These are phyloP conservation scores for Gymnopilus dilepis DNA, from an alignment of 768 basidiomycete species.

Conservation along the genomic window DNA sequence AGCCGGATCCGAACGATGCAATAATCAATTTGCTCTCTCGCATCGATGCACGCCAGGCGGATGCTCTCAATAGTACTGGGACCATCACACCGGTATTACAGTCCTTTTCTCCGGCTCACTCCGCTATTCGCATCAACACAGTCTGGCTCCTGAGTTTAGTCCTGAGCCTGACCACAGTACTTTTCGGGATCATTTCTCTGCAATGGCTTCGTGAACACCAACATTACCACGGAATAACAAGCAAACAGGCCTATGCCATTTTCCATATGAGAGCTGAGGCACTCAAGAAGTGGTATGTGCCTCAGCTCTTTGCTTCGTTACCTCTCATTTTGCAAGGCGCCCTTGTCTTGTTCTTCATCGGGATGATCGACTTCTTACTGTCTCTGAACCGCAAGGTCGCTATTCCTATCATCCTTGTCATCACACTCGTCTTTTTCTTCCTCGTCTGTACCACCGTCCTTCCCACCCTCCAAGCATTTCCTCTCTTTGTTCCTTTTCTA, in stretches of 20 bases:
- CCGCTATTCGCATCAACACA: constrained; percentile 17
- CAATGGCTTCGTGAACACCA: constrained; percentile 25
- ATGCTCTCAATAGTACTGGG: constrained; percentile 2
- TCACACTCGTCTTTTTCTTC: constrained; percentile 11
- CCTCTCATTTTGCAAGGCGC: constrained; percentile 34
- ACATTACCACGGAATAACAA: constrained; percentile 9
- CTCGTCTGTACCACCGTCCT: constrained; percentile 15
- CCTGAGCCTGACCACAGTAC: constrained; percentile 19
- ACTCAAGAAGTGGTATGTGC: constrained; percentile 32
- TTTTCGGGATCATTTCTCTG: constrained; percentile 19
- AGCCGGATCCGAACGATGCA: constrained; percentile 19
- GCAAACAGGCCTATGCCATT: constrained; percentile 16
- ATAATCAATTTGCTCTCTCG: constrained; percentile 18
- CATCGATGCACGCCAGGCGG: constrained; percentile 11
- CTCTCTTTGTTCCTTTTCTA: constrained; percentile 12
- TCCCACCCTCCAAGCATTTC: constrained; percentile 16
- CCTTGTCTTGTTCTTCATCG: constrained; percentile 34
- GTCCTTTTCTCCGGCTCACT: constrained; percentile 6
- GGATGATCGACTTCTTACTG: constrained; percentile 27
- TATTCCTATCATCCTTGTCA: constrained; percentile 5
- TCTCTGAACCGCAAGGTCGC: constrained; percentile 11
- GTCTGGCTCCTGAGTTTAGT: constrained; percentile 21
- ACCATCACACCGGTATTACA: neutral
- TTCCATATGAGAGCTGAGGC: constrained; percentile 35
- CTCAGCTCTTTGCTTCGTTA: constrained; percentile 29